Evolutionary conservation across 1,284 basidiomycete species (phyloP).

Genomic region (Cutaneotrichosporon cavernicola): DNA sequence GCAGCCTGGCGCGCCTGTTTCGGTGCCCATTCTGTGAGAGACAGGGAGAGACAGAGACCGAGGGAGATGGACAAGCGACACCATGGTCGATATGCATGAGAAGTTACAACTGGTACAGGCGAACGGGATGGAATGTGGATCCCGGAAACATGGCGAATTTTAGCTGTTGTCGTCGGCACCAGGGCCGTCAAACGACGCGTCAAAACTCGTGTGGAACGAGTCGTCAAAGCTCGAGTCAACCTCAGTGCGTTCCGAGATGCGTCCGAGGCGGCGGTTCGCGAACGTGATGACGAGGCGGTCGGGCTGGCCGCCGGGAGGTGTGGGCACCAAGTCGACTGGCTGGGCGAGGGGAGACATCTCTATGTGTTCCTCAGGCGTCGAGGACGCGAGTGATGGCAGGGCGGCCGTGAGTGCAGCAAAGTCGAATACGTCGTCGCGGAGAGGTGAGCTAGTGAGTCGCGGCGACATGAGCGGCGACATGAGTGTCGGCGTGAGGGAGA

Average conservation of each 20-base stretch:
- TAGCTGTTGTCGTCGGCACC: neutral
- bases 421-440: conserved; percentile 1
- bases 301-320: neutral
- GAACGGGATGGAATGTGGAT: neutral
- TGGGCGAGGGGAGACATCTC: neutral
- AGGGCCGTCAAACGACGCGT: neutral
- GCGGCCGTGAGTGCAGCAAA: neutral
- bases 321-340: neutral
- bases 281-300: neutral
- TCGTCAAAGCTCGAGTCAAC: neutral
- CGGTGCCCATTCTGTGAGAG: conserved; percentile 22
- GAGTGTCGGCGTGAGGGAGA: neutral
- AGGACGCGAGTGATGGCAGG: neutral
- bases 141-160: neutral
- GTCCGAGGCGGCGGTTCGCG: conserved; percentile 7
- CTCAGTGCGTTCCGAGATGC: conserved; percentile 10
- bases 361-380: neutral
- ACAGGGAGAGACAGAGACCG: neutral
- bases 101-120: conserved; percentile 1
- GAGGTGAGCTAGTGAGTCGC: neutral
- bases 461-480: neutral
- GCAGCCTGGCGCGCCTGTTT: conserved; percentile 22
- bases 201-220: neutral
- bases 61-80: neutral
- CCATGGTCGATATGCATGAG: neutral